These are phyloP conservation scores for Cryphonectria radicalis DNA, from an alignment of 2,329 filamentous ascomycete species.

Conservation along the genomic window DNA sequence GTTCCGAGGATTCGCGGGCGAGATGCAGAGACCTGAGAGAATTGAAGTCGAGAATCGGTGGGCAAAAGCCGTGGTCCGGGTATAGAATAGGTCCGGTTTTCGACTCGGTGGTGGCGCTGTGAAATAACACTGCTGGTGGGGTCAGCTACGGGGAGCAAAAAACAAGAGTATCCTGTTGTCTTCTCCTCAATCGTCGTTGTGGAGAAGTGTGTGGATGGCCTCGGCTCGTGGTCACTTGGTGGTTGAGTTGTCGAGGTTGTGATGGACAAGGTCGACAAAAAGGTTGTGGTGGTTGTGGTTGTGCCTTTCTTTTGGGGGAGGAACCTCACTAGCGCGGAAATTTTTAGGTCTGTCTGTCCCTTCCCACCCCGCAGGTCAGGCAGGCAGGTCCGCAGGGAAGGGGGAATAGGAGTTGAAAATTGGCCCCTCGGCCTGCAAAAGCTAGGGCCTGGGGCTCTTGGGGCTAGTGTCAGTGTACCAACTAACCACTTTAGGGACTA, in stretches of 20 bases:
- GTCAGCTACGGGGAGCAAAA: constrained; percentile 1
- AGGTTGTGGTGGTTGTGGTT: constrained; percentile 9
- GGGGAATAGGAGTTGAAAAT: constrained; percentile 10
- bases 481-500: neutral
- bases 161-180: neutral
- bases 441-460: neutral
- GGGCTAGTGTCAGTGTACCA: neutral
- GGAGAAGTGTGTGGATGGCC: neutral
- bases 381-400: constrained; percentile 1
- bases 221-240: neutral
- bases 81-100: constrained; percentile 7
- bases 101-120: constrained; percentile 1
- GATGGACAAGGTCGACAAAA: constrained; percentile 3
- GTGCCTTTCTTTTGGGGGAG: constrained; percentile 13
- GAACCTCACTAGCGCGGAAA: constrained; percentile 14
- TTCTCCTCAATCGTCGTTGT: neutral
- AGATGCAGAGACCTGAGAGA: neutral
- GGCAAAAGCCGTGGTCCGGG: neutral
- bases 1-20: neutral
- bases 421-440: neutral
- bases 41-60: constrained; percentile 7
- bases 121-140: constrained; percentile 14
- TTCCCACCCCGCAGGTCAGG: constrained; percentile 6
- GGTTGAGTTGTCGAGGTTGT: neutral
- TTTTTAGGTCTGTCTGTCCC: constrained; percentile 14